Conservation (phyloP, 2,329 filamentous ascomycete species). For the Diaporthe amygdali region DNA sequence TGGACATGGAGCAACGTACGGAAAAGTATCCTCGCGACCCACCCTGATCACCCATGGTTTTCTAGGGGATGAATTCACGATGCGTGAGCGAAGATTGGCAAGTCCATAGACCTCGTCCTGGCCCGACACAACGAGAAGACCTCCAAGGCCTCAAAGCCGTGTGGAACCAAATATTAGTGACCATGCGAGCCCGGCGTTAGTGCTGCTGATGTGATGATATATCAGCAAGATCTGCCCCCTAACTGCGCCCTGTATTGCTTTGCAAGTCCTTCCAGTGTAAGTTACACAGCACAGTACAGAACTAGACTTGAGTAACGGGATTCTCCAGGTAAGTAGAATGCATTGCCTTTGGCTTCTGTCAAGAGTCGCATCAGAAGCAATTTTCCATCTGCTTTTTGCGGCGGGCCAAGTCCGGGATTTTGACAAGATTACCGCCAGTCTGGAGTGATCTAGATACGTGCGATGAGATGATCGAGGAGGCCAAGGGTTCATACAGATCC, state of each 20-base stretch:
- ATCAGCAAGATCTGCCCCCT: neutral
- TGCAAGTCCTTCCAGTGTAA: neutral
- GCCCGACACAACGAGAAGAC: neutral
- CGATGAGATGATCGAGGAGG: slow-evolving; percentile 25
- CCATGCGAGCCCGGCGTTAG: neutral
- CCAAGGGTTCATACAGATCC: slow-evolving; percentile 19
- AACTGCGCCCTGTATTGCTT: neutral
- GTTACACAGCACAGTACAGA: slow-evolving; percentile 6
- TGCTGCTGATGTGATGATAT: slow-evolving; percentile 15
- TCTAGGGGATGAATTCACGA: neutral
- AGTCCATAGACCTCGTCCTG: no score
- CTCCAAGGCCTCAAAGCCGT: neutral
- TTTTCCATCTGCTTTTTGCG: neutral
- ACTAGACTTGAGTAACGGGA: neutral
- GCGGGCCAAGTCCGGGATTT: neutral
- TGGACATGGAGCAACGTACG: neutral
- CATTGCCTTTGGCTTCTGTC: slow-evolving; percentile 2
- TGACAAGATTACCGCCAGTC: slow-evolving; percentile 21
- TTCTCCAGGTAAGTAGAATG: neutral
- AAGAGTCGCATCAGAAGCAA: neutral
- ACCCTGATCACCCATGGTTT: neutral
- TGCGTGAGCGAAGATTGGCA: neutral
- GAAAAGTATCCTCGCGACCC: neutral
- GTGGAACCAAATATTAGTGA: neutral
- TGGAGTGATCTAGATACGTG: slow-evolving; percentile 25